A percentile compares a stretch with the other conserved stretches of the same genome.
phyloP scores from a whole-genome alignment of 2,329 filamentous ascomycete genomes.

The Ceratocystis destructans region DNA sequence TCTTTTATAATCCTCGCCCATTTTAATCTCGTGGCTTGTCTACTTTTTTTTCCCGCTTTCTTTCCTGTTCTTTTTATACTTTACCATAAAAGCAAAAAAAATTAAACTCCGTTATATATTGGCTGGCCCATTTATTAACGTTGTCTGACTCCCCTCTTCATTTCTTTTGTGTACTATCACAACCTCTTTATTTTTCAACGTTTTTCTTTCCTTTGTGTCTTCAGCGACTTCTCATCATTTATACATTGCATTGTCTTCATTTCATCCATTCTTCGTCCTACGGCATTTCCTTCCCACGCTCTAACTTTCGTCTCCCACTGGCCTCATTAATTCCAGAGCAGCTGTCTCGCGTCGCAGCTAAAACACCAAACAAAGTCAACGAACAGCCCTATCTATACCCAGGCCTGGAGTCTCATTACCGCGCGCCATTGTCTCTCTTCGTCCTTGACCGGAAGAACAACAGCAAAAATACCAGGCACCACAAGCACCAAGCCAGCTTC shows the following conservation, averaged over 20 bases:
- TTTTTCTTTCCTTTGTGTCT: constrained; percentile 1
- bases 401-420: too few relatives aligned
- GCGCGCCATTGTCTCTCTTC: too few relatives aligned
- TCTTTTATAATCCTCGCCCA: constrained; percentile 5
- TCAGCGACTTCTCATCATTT: not conserved
- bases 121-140: constrained; percentile 10
- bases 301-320: not conserved
- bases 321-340: not conserved
- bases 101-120: not conserved
- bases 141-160: not conserved
- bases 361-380: not conserved
- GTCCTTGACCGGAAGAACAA: too few relatives aligned
- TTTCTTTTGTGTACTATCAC: not conserved
- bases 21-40: not conserved
- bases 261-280: not conserved
- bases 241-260: not conserved
- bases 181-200: not conserved
- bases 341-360: not conserved
- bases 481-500: too few relatives aligned
- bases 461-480: too few relatives aligned
- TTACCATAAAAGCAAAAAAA: not conserved
- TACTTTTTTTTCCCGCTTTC: not conserved
- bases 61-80: constrained; percentile 12
- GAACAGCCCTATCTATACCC: not conserved
- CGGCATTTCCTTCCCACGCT: not conserved